Evolutionary conservation across 257 asterid genomes (phyloP).

Genomic region (Nicotiana noctiflora): DNA sequence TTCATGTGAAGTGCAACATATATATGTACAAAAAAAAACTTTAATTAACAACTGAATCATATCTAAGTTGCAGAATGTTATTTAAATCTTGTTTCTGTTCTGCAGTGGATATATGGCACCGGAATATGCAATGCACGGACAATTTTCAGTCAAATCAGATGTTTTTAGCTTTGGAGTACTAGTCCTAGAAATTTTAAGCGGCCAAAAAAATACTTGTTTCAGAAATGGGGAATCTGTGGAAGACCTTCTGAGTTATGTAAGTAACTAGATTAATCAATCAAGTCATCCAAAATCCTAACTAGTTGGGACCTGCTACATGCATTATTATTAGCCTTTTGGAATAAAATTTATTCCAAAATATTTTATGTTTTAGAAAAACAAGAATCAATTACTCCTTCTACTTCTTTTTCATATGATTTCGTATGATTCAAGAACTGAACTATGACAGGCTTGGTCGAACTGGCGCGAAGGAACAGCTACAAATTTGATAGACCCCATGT

Average conservation of each 20-base stretch:
- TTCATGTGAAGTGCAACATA: neutral
- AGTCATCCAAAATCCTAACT: too few relatives aligned
- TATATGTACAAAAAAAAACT: neutral
- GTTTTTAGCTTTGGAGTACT: conserved; percentile 26
- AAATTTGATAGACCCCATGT: too few relatives aligned
- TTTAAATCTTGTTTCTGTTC: neutral
- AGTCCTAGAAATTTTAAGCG: conserved; percentile 21
- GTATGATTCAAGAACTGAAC: too few relatives aligned
- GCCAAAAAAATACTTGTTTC: conserved; percentile 10
- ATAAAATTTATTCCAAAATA: too few relatives aligned
- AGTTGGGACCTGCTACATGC: too few relatives aligned
- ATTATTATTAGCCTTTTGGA: too few relatives aligned
- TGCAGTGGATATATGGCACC: conserved; percentile 32
- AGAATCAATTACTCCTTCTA: too few relatives aligned
- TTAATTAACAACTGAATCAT: neutral
- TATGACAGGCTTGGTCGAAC: too few relatives aligned
- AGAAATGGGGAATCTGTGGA: neutral
- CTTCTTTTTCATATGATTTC: too few relatives aligned
- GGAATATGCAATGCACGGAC: conserved; percentile 13
- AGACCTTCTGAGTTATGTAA: conserved; percentile 17
- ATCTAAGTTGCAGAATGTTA: neutral
- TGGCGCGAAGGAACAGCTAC: too few relatives aligned
- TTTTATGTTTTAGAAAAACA: too few relatives aligned
- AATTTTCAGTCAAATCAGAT: conserved; percentile 16
- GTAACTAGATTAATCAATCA: too few relatives aligned